phyloP scores from a whole-genome alignment of 2,329 filamentous ascomycete genomes.

The Dryadomyces quercivorus region DNA sequence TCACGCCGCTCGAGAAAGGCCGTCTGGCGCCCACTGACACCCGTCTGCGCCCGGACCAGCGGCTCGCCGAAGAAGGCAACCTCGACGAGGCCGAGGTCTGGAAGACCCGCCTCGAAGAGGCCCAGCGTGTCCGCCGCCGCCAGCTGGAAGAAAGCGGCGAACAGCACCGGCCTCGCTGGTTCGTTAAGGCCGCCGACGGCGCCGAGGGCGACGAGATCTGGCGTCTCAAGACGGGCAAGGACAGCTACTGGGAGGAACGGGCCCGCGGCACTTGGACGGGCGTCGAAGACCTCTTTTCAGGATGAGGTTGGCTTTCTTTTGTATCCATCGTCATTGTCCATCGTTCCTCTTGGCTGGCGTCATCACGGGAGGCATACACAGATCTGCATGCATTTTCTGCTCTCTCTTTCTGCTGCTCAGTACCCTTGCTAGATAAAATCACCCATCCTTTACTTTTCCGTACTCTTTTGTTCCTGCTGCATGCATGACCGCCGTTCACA shows the following conservation, averaged over 20 bases:
- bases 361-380: not conserved
- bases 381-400: not conserved
- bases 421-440: no score
- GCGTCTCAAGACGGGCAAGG: conserved; percentile 67
- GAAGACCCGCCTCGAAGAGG: conserved; percentile 77
- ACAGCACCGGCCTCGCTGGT: conserved; percentile 70
- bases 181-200: conserved; percentile 54
- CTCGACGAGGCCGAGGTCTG: conserved; percentile 72
- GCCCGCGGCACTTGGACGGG: conserved; percentile 53
- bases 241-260: conserved; percentile 89
- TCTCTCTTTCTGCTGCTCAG: no score
- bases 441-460: no score
- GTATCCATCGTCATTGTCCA: not conserved
- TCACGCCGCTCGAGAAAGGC: conserved; percentile 65
- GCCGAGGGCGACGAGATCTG: conserved; percentile 55
- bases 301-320: not conserved
- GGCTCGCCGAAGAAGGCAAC: conserved; percentile 68
- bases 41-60: conserved; percentile 75
- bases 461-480: no score
- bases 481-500: not conserved
- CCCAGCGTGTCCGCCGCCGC: conserved; percentile 62
- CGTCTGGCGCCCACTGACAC: conserved; percentile 73
- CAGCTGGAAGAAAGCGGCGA: conserved; percentile 66
- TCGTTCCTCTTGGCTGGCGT: not conserved
- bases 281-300: conserved; percentile 36